Conservation (phyloP, 768 basidiomycete genomes). For the Melanogaster broomeanus region DNA sequence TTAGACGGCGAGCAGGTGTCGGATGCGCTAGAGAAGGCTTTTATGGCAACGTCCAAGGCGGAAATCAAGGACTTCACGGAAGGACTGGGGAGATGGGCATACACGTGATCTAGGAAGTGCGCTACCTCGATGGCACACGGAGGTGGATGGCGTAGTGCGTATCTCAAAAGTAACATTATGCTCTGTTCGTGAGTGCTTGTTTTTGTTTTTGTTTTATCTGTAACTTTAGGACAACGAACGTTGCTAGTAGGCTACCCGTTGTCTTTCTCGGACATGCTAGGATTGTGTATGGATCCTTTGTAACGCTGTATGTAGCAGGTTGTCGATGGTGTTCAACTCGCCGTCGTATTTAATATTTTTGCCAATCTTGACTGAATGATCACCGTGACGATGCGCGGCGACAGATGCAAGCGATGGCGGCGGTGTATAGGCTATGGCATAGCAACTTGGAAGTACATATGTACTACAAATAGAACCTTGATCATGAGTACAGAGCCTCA, state of each 20-base stretch:
- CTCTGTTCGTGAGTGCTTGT: not conserved
- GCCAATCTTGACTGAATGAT: too few species aligned
- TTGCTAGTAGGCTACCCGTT: too few species aligned
- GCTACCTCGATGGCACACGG: not conserved
- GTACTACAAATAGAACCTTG: too few species aligned
- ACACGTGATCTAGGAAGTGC: conserved; percentile 27
- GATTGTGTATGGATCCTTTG: too few species aligned
- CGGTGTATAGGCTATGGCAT: too few species aligned
- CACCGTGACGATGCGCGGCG: too few species aligned
- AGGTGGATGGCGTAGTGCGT: not conserved
- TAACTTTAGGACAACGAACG: not conserved
- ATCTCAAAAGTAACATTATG: not conserved
- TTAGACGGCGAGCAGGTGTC: not conserved
- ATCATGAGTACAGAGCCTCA: too few species aligned
- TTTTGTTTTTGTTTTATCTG: not conserved
- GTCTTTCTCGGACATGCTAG: too few species aligned
- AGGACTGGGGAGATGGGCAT: conserved; percentile 39
- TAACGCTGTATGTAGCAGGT: not conserved
- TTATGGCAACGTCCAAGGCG: conserved; percentile 25
- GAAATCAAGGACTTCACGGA: conserved; percentile 40
- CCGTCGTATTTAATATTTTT: not conserved
- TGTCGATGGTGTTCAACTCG: not conserved
- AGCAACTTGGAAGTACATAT: too few species aligned
- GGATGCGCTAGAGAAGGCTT: conserved; percentile 19
- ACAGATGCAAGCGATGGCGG: too few species aligned